Evolutionary conservation across 345 rosid species (phyloP), one percentile per base, ranked within the genome.

Genomic region (Citrus hindsii): DNA sequence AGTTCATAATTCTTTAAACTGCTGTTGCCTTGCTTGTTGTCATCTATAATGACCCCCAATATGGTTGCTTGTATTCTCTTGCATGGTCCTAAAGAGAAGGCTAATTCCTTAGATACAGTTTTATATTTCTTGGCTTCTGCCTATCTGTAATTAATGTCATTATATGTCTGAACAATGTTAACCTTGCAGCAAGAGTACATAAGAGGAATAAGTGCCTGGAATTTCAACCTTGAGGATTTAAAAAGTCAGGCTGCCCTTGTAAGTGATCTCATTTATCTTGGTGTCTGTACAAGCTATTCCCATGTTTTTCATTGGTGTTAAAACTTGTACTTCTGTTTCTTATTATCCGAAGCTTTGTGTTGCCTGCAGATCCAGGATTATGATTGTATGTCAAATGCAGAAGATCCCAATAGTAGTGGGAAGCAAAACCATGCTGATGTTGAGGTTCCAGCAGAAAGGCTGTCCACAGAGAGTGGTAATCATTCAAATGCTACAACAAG

Each of bases 131-230:
- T 67, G 48, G 61, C 33, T 42, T 69, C 46, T 69, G 74, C 63
- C 53, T 71, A 24, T 14, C 74, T 51, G 56, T 35, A 76, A 48
- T 66, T 32, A 63, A 59, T 79, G 22, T 68, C 33, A 56, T 79
- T 74, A 25, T 85, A 24, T 51, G 60, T 79, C 67, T 42, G 3
- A 64, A 68, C 27, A 74, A 25, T 77, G 69, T 48, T 83, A 62
- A 51, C 74, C 73, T 77, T 85, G 93, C 93, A 92, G 97, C 96
- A 92, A 93, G 99, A 96, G 83, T 96, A 96, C 77, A 92, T 91
- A 63, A 87, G 86, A 88, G 99, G 99, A 79, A 86, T 96, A 79
- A 96, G 99, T 73, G 98, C 93, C 38, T 96, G 98, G 99, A 92
- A 96, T 83, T 96, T 96, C 85, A 92, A 93, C 85, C 89, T 96